Conservation (phyloP, 345 rosid genomes). For the Lagerstroemia speciosa region DNA sequence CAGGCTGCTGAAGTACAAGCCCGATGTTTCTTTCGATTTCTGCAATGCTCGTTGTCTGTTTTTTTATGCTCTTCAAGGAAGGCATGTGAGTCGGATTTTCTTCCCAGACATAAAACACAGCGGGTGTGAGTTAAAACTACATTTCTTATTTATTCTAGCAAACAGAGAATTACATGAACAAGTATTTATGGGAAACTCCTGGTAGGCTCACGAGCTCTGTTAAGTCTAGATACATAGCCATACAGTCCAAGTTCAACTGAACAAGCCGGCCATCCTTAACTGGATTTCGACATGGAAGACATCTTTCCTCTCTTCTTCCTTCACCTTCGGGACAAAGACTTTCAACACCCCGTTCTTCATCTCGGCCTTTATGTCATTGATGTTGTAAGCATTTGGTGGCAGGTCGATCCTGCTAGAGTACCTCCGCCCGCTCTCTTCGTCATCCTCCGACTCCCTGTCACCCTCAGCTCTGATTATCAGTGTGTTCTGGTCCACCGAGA, state of each 20-base stretch:
- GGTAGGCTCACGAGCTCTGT: neutral
- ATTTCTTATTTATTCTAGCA: too few species aligned
- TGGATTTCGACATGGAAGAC: conserved; percentile 39
- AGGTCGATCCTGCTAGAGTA: conserved; percentile 44
- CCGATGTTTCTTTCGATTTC: too few species aligned
- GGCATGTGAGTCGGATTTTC: too few species aligned
- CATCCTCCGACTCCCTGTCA: conserved; percentile 21
- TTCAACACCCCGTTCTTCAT: conserved; percentile 81
- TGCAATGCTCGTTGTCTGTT: too few species aligned
- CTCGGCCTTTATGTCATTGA: conserved; percentile 60
- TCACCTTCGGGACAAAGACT: conserved; percentile 57
- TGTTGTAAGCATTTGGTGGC: conserved; percentile 22
- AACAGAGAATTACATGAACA: too few species aligned
- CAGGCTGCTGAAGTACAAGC: too few species aligned
- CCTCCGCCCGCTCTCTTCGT: conserved; percentile 28
- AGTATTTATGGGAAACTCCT: neutral
- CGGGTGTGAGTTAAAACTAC: too few species aligned
- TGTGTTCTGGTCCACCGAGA: conserved; percentile 41
- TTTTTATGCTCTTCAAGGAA: too few species aligned
- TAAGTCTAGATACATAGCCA: neutral
- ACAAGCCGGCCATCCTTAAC: conserved; percentile 4
- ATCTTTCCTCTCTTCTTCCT: conserved; percentile 41
- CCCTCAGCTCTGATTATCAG: conserved; percentile 57
- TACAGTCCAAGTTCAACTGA: too few species aligned
- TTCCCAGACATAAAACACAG: too few species aligned